phyloP scores from a whole-genome alignment of 495 filamentous ascomycete genomes.

The Penicillium argentinense region DNA sequence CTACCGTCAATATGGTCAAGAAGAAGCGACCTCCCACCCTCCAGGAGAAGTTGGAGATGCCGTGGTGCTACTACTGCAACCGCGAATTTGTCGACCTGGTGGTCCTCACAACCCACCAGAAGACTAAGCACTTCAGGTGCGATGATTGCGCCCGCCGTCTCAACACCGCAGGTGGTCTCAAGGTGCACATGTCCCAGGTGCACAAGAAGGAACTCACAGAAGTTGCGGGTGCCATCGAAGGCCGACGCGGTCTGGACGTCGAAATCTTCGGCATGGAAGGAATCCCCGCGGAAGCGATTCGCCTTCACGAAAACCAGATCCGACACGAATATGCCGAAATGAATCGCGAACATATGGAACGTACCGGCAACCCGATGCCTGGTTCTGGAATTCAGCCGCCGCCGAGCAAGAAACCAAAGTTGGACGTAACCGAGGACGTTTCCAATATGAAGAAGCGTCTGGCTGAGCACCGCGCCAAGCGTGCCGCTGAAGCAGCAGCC shows the following conservation, averaged over 20 bases:
- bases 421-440: conserved; percentile 69
- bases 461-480: conserved; percentile 74
- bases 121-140: conserved; percentile 98
- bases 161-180: conserved; percentile 95
- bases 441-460: conserved; percentile 80
- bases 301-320: conserved; percentile 76
- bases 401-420: conserved; percentile 75
- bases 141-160: conserved; percentile 81
- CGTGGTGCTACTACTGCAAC: conserved; percentile 99
- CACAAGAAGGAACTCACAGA: conserved; percentile 86
- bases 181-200: conserved; percentile 96
- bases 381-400: conserved; percentile 53
- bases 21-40: conserved; percentile 80
- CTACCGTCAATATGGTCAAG: conserved; percentile 85
- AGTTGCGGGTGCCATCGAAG: conserved; percentile 89
- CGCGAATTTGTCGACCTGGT: conserved; percentile 97
- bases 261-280: conserved; percentile 99
- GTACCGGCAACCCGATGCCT: conserved; percentile 81
- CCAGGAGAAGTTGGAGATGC: conserved; percentile 81
- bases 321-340: conserved; percentile 83
- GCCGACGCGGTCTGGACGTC: conserved; percentile 77
- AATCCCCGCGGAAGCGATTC: conserved; percentile 80
- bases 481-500: too few relatives aligned
- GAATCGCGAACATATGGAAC: conserved; percentile 70
- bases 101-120: conserved; percentile 94